These are phyloP conservation scores for Daldinia decipiens DNA, from an alignment of 495 filamentous ascomycete species.

Conservation along the genomic window DNA sequence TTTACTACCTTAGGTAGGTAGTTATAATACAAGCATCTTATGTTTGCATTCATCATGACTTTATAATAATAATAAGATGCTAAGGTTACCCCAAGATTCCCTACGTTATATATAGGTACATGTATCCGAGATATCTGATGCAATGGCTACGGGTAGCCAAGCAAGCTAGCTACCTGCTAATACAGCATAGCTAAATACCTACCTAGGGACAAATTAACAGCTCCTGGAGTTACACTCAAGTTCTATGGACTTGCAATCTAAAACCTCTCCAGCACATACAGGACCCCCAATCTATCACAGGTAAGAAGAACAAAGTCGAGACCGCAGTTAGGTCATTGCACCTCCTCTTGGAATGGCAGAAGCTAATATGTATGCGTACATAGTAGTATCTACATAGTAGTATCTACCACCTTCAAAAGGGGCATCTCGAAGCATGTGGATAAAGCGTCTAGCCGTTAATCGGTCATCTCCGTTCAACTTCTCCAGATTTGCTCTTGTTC, in stretches of 20 bases:
- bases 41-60: not conserved
- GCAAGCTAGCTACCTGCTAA: not conserved
- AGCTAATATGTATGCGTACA: too few relatives aligned
- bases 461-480: constrained; percentile 13
- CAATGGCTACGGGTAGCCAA: not conserved
- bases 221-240: not conserved
- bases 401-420: not conserved
- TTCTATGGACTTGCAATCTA: constrained; percentile 1
- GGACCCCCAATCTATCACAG: not conserved
- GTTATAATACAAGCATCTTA: constrained; percentile 2
- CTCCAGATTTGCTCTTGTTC: constrained; percentile 7
- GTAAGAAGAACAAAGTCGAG: not conserved
- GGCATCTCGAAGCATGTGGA: not conserved
- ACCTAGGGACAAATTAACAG: not conserved
- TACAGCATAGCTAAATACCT: not conserved
- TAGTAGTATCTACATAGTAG: too few relatives aligned
- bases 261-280: not conserved
- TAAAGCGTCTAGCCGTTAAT: constrained; percentile 3
- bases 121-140: not conserved
- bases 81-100: not conserved
- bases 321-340: not conserved
- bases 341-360: not conserved
- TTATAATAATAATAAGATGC: not conserved
- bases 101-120: not conserved
- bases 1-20: too few relatives aligned